Evolutionary conservation across 495 filamentous ascomycete species (phyloP).

Genomic region (Chaetomidium leptoderma): DNA sequence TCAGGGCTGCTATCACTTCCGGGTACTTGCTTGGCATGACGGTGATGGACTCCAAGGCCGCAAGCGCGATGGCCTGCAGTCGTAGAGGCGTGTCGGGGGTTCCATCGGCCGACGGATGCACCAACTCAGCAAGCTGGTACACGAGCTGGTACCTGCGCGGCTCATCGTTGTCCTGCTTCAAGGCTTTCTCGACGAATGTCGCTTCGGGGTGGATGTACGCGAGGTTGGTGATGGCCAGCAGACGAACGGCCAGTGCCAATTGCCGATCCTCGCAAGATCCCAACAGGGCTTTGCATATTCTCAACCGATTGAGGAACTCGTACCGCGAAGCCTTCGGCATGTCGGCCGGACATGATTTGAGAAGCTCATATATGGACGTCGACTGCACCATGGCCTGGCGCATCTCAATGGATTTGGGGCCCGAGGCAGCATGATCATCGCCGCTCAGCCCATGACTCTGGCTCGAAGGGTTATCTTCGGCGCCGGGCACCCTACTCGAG

Average conservation of each 20-base stretch:
- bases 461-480: conserved; percentile 42
- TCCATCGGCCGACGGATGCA: conserved; percentile 69
- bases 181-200: conserved; percentile 74
- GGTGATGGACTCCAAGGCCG: conserved; percentile 73
- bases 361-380: conserved; percentile 60
- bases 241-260: conserved; percentile 71
- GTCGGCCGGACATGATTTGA: conserved; percentile 58
- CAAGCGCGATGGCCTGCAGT: conserved; percentile 78
- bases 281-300: conserved; percentile 72
- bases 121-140: conserved; percentile 86
- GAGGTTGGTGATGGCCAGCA: conserved; percentile 86
- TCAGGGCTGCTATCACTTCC: conserved; percentile 82
- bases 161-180: conserved; percentile 86
- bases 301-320: conserved; percentile 78
- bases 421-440: conserved; percentile 52
- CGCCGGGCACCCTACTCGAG: conserved; percentile 26
- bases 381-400: conserved; percentile 59
- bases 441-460: conserved; percentile 28
- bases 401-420: conserved; percentile 64
- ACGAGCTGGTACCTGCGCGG: conserved; percentile 83
- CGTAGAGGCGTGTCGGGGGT: conserved; percentile 61
- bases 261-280: conserved; percentile 62
- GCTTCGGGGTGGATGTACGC: conserved; percentile 81
- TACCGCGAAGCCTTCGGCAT: conserved; percentile 72
- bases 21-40: conserved; percentile 69